phyloP scores from a whole-genome alignment of 2,329 filamentous ascomycete species.

The Diaporthe aspalathi region DNA sequence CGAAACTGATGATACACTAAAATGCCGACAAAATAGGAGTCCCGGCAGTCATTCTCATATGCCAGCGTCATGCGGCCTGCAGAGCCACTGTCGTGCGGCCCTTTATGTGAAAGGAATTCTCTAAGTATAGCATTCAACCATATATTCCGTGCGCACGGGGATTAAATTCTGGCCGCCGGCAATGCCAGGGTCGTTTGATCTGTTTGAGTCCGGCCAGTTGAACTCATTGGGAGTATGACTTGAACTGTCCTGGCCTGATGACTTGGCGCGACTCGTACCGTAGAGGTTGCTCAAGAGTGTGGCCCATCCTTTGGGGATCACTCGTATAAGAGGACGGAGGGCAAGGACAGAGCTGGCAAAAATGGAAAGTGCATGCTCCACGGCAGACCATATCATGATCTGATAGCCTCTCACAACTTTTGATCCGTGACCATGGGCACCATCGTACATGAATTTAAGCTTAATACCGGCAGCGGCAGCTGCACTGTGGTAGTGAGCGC shows the following conservation, averaged over 20 bases:
- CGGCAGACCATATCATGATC: constrained; percentile 28
- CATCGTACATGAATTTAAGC: not conserved
- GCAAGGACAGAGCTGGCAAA: constrained; percentile 37
- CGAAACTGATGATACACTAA: too few relatives aligned
- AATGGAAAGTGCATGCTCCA: constrained; percentile 35
- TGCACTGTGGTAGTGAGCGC: constrained; percentile 28
- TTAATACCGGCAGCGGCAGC: constrained; percentile 31
- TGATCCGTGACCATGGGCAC: not conserved
- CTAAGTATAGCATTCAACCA: too few relatives aligned
- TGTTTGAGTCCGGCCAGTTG: not conserved
- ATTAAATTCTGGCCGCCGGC: constrained; percentile 21
- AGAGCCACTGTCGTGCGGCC: too few relatives aligned
- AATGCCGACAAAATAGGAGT: too few relatives aligned
- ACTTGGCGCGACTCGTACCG: not conserved
- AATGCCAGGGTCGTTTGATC: constrained; percentile 3
- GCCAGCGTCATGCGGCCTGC: too few relatives aligned
- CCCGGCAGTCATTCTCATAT: too few relatives aligned
- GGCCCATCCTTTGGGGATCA: constrained; percentile 3
- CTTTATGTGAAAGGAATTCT: too few relatives aligned
- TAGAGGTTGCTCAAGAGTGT: not conserved
- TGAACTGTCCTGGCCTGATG: not conserved
- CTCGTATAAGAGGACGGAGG: constrained; percentile 28
- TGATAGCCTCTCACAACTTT: constrained; percentile 1
- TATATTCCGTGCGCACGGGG: not conserved
- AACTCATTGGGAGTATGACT: not conserved